Evolutionary conservation across 2,329 filamentous ascomycete species (phyloP).

Genomic region (Xylariaceae sp.): DNA sequence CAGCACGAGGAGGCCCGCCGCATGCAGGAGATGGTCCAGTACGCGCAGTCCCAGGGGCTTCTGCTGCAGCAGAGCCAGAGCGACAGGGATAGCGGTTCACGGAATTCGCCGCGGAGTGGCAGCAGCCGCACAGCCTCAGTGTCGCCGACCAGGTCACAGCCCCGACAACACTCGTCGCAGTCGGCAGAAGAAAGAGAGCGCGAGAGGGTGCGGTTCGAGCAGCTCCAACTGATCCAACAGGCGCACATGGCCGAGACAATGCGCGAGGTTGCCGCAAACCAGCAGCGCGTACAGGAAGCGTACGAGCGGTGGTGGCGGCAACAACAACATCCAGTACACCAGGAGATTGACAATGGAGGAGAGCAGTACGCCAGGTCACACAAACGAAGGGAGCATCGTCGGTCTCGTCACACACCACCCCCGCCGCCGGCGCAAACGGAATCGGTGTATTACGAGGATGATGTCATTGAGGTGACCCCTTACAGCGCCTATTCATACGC

Average conservation of each 20-base stretch:
- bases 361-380: too few relatives aligned
- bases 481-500: conserved; percentile 8
- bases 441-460: conserved; percentile 5
- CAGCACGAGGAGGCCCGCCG: conserved; percentile 20
- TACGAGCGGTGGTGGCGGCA: conserved; percentile 9
- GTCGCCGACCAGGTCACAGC: background rate
- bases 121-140: conserved; percentile 7
- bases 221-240: background rate
- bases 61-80: conserved; percentile 14
- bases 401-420: too few relatives aligned
- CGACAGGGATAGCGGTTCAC: background rate
- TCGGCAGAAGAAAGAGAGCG: conserved; percentile 7
- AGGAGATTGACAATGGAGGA: too few relatives aligned
- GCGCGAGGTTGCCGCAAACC: background rate
- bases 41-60: conserved; percentile 20
- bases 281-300: conserved; percentile 6
- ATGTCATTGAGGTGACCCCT: conserved; percentile 1
- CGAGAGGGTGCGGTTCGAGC: conserved; percentile 5
- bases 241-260: background rate
- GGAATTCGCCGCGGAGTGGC: conserved; percentile 12
- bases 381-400: too few relatives aligned
- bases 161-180: too few relatives aligned
- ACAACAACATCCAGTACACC: too few relatives aligned
- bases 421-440: conserved; percentile 1
- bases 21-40: conserved; percentile 18